A percentile compares a stretch with the other conserved stretches of the same genome.
Evolutionary conservation across 768 basidiomycete species (phyloP).

Genomic region (Hygrophorus pudorinus): DNA sequence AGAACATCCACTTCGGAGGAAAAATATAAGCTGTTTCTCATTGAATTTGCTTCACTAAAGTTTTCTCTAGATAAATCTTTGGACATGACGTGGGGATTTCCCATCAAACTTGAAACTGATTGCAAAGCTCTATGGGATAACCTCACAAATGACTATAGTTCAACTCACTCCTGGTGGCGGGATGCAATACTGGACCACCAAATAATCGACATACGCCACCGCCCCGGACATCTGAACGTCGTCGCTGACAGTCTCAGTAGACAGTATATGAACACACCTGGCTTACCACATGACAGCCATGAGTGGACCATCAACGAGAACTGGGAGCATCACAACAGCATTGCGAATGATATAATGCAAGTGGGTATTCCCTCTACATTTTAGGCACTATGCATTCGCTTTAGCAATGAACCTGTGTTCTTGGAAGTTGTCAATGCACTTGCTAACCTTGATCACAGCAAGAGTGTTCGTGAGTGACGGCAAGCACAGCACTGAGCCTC

Average conservation of each 20-base stretch:
- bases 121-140: conserved; percentile 25
- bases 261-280: conserved; percentile 13
- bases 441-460: conserved; percentile 11
- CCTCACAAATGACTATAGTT: too few species aligned
- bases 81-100: conserved; percentile 19
- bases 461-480: conserved; percentile 8
- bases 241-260: conserved; percentile 12
- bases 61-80: too few species aligned
- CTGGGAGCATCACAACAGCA: not conserved
- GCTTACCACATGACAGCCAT: too few species aligned
- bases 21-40: too few species aligned
- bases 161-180: too few species aligned
- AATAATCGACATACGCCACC: too few species aligned
- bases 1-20: too few species aligned
- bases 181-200: too few species aligned
- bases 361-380: too few species aligned
- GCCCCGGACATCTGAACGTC: conserved; percentile 14
- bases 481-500: conserved; percentile 17
- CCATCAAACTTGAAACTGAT: conserved; percentile 25
- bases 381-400: conserved; percentile 3
- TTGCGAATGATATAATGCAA: too few species aligned
- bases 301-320: too few species aligned
- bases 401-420: conserved; percentile 12
- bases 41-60: too few species aligned
- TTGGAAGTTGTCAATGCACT: conserved; percentile 16